These are phyloP conservation scores for Primulina tabacum DNA, from an alignment of 257 asterid genomes.

Conservation along the genomic window DNA sequence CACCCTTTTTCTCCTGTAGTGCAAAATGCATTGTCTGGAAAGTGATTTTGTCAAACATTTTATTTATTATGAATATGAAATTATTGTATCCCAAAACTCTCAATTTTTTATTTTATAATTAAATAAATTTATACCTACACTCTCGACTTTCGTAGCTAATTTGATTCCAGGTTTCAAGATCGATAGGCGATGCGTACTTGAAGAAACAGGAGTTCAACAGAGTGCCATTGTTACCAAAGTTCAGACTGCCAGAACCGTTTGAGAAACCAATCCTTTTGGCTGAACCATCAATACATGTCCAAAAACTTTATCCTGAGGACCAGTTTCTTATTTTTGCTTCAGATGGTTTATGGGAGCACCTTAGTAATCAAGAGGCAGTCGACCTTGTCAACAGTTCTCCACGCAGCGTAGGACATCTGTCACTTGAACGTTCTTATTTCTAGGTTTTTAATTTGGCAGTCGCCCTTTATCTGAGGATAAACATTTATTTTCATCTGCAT, in stretches of 20 bases:
- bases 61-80: not conserved
- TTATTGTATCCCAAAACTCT: not conserved
- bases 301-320: slow-evolving; percentile 54
- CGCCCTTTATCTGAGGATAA: not conserved
- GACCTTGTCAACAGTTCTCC: slow-evolving; percentile 53
- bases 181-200: slow-evolving; percentile 81
- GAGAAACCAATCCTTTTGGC: slow-evolving; percentile 66
- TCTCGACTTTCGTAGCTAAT: slow-evolving; percentile 16
- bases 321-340: slow-evolving; percentile 79
- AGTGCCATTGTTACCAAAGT: slow-evolving; percentile 63
- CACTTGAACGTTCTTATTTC: slow-evolving; percentile 1
- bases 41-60: not conserved
- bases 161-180: slow-evolving; percentile 62
- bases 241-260: slow-evolving; percentile 56
- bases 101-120: too few relatives aligned
- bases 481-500: not conserved
- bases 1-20: too few relatives aligned
- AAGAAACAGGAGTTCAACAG: slow-evolving; percentile 67
- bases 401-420: slow-evolving; percentile 44
- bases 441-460: not conserved
- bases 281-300: slow-evolving; percentile 66
- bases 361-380: slow-evolving; percentile 76
- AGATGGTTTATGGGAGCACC: slow-evolving; percentile 88
- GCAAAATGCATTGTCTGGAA: too few relatives aligned
- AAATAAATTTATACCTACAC: not conserved